Evolutionary conservation across 1,284 basidiomycete species (phyloP).

Genomic region (Meira miltonrushii): DNA sequence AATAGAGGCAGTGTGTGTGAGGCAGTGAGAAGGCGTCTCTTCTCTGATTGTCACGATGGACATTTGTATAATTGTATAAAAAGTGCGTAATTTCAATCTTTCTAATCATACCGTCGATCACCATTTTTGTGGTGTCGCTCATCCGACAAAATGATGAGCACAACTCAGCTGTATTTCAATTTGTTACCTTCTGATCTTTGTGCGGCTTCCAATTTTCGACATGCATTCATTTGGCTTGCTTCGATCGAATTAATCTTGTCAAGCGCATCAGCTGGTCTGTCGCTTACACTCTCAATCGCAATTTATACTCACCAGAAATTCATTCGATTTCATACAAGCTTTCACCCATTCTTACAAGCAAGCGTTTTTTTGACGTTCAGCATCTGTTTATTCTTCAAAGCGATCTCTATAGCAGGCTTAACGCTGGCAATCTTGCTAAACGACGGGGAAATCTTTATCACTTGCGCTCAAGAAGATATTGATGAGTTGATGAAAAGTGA

Average conservation of each 20-base stretch:
- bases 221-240: not conserved
- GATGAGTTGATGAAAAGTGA: not conserved
- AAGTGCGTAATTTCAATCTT: not conserved
- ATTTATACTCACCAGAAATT: conserved; percentile 3
- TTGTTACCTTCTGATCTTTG: conserved; percentile 1
- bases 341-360: conserved; percentile 5
- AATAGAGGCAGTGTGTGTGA: too few species aligned
- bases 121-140: too few species aligned
- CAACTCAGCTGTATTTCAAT: not conserved
- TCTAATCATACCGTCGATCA: not conserved
- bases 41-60: too few species aligned
- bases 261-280: not conserved
- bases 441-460: not conserved
- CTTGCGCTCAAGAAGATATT: not conserved
- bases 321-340: not conserved
- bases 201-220: conserved; percentile 1
- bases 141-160: not conserved
- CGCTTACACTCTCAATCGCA: not conserved
- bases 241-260: not conserved
- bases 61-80: too few species aligned
- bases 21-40: too few species aligned
- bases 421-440: not conserved
- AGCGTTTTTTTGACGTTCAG: not conserved
- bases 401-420: not conserved
- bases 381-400: not conserved